phyloP scores from a whole-genome alignment of 2,329 filamentous ascomycete genomes.

The Colletotrichum aenigma region DNA sequence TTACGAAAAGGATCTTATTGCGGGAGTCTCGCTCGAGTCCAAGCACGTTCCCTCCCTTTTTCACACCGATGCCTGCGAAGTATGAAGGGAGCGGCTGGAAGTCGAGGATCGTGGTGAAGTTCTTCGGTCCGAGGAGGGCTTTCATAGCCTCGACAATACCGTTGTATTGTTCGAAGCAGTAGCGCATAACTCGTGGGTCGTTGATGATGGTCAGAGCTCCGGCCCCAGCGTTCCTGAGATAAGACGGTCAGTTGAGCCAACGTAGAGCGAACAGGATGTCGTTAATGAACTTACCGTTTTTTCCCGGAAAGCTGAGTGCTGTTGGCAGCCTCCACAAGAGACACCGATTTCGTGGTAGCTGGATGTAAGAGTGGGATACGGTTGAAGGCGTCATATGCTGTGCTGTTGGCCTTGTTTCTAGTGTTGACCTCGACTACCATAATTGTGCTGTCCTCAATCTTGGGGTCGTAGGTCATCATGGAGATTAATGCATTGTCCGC shows the following conservation, averaged over 20 bases:
- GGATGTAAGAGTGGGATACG: background rate
- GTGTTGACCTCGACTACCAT: background rate
- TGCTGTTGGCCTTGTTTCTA: background rate
- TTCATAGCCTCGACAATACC: background rate
- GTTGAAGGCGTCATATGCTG: background rate
- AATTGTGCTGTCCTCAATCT: background rate
- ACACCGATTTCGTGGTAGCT: background rate
- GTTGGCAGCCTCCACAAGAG: background rate
- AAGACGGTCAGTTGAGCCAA: background rate
- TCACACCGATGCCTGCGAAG: background rate
- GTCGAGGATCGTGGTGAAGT: background rate
- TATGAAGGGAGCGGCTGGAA: background rate
- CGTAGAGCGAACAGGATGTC: background rate
- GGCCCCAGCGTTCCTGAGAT: background rate
- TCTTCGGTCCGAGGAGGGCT: background rate
- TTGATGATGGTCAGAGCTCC: background rate
- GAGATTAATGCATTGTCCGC: background rate
- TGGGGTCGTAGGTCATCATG: background rate
- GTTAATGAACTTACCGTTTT: background rate
- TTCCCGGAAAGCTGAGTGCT: background rate
- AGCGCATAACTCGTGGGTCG: background rate
- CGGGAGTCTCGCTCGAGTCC: background rate
- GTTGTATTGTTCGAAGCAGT: background rate
- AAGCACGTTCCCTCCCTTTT: background rate
- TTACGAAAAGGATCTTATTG: background rate